Percentiles rank a stretch among this genome's conserved stretches.
phyloP scores from a whole-genome alignment of 202 grass and related monocot genomes.

The Schoenoplectus triqueter region DNA sequence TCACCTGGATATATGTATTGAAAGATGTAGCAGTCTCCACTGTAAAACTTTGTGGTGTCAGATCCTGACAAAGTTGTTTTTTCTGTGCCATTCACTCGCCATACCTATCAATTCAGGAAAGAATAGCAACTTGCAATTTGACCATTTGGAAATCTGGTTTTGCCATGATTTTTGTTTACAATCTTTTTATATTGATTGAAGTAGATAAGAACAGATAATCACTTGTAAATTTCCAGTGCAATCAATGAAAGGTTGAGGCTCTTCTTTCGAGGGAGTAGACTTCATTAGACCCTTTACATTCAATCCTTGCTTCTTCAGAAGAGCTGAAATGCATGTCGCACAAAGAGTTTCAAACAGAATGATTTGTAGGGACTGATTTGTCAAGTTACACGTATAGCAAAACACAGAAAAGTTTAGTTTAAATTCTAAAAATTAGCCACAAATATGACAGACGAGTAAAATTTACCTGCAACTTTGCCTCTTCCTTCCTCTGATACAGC shows the following conservation, averaged over 20 bases:
- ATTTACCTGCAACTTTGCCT: constrained; percentile 82
- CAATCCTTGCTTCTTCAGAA: constrained; percentile 86
- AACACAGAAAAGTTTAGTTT: not conserved
- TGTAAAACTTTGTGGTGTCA: constrained; percentile 85
- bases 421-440: constrained; percentile 13
- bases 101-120: constrained; percentile 65
- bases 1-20: constrained; percentile 87
- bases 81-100: constrained; percentile 77
- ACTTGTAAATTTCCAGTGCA: constrained; percentile 83
- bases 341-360: constrained; percentile 22
- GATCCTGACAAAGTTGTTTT: constrained; percentile 65
- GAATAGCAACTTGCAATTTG: constrained; percentile 28
- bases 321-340: constrained; percentile 52
- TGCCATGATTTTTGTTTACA: constrained; percentile 9
- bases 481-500: constrained; percentile 82
- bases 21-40: constrained; percentile 94
- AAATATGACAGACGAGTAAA: constrained; percentile 25
- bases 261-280: constrained; percentile 60
- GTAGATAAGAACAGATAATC: constrained; percentile 32
- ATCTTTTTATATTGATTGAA: constrained; percentile 12
- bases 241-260: constrained; percentile 74
- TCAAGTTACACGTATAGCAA: constrained; percentile 8
- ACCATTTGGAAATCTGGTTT: not conserved
- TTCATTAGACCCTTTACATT: constrained; percentile 90
- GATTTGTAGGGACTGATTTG: constrained; percentile 26